phyloP scores from a whole-genome alignment of 352 stramenopile genomes.

The Pseudoperonospora humuli region DNA sequence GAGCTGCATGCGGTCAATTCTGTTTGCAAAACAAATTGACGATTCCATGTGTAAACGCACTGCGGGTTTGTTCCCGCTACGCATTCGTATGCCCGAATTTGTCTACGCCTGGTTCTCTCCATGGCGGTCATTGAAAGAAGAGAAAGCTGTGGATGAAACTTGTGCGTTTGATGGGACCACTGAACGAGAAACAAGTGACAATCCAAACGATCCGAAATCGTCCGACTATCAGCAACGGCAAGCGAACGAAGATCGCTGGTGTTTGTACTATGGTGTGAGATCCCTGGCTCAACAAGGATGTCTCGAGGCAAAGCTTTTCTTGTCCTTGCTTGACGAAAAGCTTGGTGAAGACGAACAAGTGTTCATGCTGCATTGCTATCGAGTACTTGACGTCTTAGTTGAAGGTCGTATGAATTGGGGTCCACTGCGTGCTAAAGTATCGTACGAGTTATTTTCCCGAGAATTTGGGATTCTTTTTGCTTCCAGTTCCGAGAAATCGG shows the following conservation, averaged over 20 bases:
- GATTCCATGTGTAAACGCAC: too few species aligned
- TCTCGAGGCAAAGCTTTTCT: conserved; percentile 87
- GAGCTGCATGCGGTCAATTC: too few species aligned
- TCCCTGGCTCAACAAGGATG: conserved; percentile 75
- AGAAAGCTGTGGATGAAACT: too few species aligned
- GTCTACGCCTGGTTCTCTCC: too few species aligned
- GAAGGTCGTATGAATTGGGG: conserved; percentile 53
- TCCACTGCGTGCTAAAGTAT: conserved; percentile 42
- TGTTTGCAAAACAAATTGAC: too few species aligned
- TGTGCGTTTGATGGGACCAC: too few species aligned
- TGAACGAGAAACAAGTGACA: too few species aligned
- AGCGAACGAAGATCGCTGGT: conserved; percentile 88
- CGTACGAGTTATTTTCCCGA: conserved; percentile 45
- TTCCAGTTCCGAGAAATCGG: neutral
- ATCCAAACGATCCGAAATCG: too few species aligned
- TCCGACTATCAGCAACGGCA: too few species aligned
- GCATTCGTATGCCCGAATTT: too few species aligned
- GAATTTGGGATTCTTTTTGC: conserved; percentile 37
- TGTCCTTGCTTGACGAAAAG: conserved; percentile 88
- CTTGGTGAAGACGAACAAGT: conserved; percentile 88
- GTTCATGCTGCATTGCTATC: conserved; percentile 88
- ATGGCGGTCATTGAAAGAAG: too few species aligned
- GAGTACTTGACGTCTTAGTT: conserved; percentile 65
- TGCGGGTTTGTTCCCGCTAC: too few species aligned
- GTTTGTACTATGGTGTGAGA: conserved; percentile 90